These are phyloP conservation scores for Debaryomyces subglobosus DNA, from an alignment of 1,139 yeast genomes.

Conservation along the genomic window DNA sequence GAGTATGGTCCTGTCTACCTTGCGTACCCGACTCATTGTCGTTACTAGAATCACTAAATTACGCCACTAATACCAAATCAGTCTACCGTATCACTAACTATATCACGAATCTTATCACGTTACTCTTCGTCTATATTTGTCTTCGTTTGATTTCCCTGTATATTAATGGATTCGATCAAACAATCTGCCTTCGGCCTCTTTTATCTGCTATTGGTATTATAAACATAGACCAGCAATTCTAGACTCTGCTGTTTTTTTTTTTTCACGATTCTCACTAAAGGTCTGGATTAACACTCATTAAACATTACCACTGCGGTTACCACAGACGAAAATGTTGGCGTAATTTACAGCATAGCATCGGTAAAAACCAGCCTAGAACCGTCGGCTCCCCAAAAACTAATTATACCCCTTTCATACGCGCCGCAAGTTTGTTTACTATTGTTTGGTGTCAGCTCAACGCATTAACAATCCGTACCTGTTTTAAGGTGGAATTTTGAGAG, in stretches of 20 bases:
- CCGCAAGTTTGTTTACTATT: slow-evolving; percentile 1
- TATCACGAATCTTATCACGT: neutral
- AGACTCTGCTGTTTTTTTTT: neutral
- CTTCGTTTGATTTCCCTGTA: neutral
- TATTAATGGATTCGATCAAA: neutral
- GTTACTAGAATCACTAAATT: neutral
- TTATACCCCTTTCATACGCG: neutral
- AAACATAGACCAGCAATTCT: neutral
- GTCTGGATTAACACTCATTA: neutral
- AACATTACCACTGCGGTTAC: neutral
- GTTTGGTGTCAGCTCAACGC: neutral
- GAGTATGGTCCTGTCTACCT: slow-evolving; percentile 9
- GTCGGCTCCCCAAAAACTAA: neutral
- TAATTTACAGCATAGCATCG: neutral
- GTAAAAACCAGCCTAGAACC: neutral
- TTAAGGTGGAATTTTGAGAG: slow-evolving; percentile 2
- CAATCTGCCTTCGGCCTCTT: neutral
- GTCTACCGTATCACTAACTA: neutral
- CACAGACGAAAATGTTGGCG: neutral
- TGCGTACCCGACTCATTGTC: slow-evolving; percentile 6
- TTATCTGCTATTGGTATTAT: neutral
- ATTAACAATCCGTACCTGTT: slow-evolving; percentile 2
- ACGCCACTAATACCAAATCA: neutral
- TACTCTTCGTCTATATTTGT: neutral
- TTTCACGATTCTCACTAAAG: too few species aligned